Evolutionary conservation across 1,284 basidiomycete genomes (phyloP).

Genomic region (Pyrrhoderma noxium): DNA sequence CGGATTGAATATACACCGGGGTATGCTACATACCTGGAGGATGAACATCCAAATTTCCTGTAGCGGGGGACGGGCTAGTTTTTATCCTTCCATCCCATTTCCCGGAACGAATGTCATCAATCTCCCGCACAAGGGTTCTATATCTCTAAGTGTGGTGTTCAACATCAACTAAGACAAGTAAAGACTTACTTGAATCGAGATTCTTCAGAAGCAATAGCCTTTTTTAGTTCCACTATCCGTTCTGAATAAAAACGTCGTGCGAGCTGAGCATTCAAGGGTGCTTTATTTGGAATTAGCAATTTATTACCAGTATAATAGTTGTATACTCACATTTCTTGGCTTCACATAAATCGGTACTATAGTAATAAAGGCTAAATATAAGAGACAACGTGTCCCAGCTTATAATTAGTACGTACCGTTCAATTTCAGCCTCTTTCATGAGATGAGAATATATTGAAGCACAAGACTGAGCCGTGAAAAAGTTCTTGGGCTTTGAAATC

Average conservation of each 20-base stretch:
- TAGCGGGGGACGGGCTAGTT: not conserved
- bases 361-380: too few species aligned
- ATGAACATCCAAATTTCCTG: too few species aligned
- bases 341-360: constrained; percentile 15
- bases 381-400: too few species aligned
- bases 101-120: constrained; percentile 68
- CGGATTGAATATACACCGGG: too few species aligned
- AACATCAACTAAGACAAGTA: not conserved
- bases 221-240: constrained; percentile 63
- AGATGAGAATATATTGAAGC: constrained; percentile 57
- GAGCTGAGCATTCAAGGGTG: constrained; percentile 51
- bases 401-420: constrained; percentile 42
- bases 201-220: constrained; percentile 66
- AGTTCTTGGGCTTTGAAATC: constrained; percentile 49
- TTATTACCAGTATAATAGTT: not conserved
- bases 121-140: constrained; percentile 57
- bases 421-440: constrained; percentile 60
- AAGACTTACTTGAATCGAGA: constrained; percentile 61
- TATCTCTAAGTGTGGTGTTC: constrained; percentile 16
- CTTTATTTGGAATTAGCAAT: constrained; percentile 26
- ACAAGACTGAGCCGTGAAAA: constrained; percentile 71
- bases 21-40: too few species aligned
- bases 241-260: constrained; percentile 67
- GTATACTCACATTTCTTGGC: constrained; percentile 25
- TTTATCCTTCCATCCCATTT: constrained; percentile 47